Evolutionary conservation across 169 alveolate genomes (phyloP).

Genomic region (Plasmodium blacklocki): DNA sequence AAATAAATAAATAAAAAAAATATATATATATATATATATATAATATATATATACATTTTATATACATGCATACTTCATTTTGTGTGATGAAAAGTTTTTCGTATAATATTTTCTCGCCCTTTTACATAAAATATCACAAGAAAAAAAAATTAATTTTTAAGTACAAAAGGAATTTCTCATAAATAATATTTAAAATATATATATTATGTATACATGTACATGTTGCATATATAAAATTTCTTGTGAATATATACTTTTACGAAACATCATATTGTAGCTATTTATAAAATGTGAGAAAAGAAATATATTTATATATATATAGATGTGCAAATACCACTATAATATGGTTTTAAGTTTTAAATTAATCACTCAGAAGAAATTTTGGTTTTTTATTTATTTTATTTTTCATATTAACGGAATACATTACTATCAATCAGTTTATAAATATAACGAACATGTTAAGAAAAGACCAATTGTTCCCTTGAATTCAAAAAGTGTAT

Average conservation of each 20-base stretch:
- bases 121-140: not conserved
- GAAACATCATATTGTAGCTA: not conserved
- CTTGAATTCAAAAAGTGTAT: too few relatives aligned
- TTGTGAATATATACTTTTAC: not conserved
- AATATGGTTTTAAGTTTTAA: conserved; percentile 38
- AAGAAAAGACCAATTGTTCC: conserved; percentile 1
- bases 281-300: not conserved
- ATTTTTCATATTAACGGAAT: conserved; percentile 14
- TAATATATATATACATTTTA: too few relatives aligned
- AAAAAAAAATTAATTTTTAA: too few relatives aligned
- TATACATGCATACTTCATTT: too few relatives aligned
- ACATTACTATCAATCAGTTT: not conserved
- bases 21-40: too few relatives aligned
- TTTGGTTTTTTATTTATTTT: conserved; percentile 37
- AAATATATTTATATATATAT: not conserved
- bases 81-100: too few relatives aligned
- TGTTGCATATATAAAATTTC: too few relatives aligned
- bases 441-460: conserved; percentile 4
- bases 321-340: not conserved
- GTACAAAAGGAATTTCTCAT: too few relatives aligned
- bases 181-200: not conserved
- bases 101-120: conserved; percentile 4
- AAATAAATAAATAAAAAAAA: too few relatives aligned
- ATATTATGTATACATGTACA: not conserved
- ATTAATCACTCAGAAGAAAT: not conserved